These are phyloP conservation scores for Mycena alexandri DNA, from an alignment of 768 basidiomycete species.

Conservation along the genomic window DNA sequence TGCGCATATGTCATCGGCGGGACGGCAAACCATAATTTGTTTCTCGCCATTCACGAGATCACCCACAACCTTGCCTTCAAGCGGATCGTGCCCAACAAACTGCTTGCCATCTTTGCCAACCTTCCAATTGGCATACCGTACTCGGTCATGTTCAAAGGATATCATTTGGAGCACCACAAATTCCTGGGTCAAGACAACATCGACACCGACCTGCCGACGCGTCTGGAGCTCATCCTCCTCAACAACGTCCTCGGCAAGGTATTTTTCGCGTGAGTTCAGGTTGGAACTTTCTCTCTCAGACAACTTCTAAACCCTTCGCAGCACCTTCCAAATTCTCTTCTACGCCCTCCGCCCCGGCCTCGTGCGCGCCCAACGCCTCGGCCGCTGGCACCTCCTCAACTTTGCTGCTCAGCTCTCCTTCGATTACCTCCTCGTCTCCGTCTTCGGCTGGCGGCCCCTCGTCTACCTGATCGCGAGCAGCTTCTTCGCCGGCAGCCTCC, in stretches of 20 bases:
- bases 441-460: conserved; percentile 61
- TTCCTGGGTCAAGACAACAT: conserved; percentile 95
- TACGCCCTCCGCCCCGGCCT: conserved; percentile 97
- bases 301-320: conserved; percentile 44
- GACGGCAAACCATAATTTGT: conserved; percentile 97
- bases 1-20: conserved; percentile 91
- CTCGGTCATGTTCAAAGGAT: conserved; percentile 95
- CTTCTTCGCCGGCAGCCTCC: conserved; percentile 97
- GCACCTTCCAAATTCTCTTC: conserved; percentile 98
- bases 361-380: conserved; percentile 85
- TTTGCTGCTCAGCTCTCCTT: conserved; percentile 75
- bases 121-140: conserved; percentile 96
- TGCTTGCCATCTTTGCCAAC: conserved; percentile 92
- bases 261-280: conserved; percentile 87
- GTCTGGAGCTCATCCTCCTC: conserved; percentile 84
- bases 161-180: conserved; percentile 98
- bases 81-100: conserved; percentile 84
- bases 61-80: conserved; percentile 97
- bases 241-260: conserved; percentile 98
- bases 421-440: conserved; percentile 73
- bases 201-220: conserved; percentile 94
- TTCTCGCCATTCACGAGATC: conserved; percentile 98
- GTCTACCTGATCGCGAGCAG: conserved; percentile 89
- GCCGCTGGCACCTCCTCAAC: conserved; percentile 89
- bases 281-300: background rate